Conservation (phyloP, 2,329 filamentous ascomycete species). For the Thelonectria blattea region DNA sequence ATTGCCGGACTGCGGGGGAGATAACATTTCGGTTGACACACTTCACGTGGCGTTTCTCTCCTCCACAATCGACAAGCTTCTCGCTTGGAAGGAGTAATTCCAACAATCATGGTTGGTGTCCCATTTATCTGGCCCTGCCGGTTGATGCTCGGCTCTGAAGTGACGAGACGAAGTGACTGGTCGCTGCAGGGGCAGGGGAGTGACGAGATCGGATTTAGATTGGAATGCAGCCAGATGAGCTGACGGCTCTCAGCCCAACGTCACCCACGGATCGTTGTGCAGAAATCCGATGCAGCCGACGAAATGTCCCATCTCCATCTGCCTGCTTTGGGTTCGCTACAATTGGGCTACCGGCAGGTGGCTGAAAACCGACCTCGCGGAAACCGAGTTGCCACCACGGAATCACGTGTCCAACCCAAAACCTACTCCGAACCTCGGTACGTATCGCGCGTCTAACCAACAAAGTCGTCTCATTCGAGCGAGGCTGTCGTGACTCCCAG, state of each 20-base stretch:
- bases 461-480: background rate
- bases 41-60: slow-evolving; percentile 18
- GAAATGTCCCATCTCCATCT: background rate
- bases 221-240: slow-evolving; percentile 30
- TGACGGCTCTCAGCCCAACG: slow-evolving; percentile 24
- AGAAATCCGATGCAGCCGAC: background rate
- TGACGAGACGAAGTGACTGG: slow-evolving; percentile 19
- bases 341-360: background rate
- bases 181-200: slow-evolving; percentile 22
- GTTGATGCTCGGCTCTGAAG: slow-evolving; percentile 16
- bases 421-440: slow-evolving; percentile 4
- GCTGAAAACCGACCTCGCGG: slow-evolving; percentile 1
- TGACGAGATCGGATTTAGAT: slow-evolving; percentile 31
- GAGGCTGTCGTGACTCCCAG: slow-evolving; percentile 11
- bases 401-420: slow-evolving; percentile 4
- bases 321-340: background rate
- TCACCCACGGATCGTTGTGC: slow-evolving; percentile 12
- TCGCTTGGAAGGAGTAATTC: slow-evolving; percentile 20
- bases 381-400: background rate
- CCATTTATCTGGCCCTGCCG: slow-evolving; percentile 11
- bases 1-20: slow-evolving; percentile 17
- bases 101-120: slow-evolving; percentile 17
- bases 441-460: background rate
- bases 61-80: slow-evolving; percentile 20
- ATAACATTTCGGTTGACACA: background rate